Base-by-base conservation (phyloP, 148 eudicot genomes). In the Selenicereus undatus region DNA sequence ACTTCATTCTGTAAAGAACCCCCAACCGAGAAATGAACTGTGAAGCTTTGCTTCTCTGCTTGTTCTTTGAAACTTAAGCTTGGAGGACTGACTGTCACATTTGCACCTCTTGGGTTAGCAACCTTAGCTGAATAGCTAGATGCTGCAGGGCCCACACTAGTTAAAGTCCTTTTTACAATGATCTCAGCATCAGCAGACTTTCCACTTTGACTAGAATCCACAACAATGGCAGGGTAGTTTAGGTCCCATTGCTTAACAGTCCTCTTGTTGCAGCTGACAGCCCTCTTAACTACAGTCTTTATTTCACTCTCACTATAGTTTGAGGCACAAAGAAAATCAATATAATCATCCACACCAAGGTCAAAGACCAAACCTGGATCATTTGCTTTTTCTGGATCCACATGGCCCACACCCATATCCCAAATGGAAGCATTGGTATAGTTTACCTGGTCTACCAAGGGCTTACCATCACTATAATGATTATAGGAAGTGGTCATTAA, bases 401-500 rank as follows among this genome's bases (percentile, higher is more conserved):
- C 79, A 64, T 87, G 89, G 1, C 89, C 87, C 0, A 85, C 79
- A 20, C 89, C 88, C 24, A 16, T 50, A 77, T 52, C 85, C 86
- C 85, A 83, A n/a, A 71, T 51, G 0, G 76, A 58, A 16, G 76
- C 66, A 0, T 43, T 4, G 0, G 66, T 24, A 17, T 78, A 51
- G 18, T 77, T 43, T 35, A 54, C 14, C 8, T 52, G 71, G 65
- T 81, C 85, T 11, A 45, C 58, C 1, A 82, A 26, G 3, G 83
- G 79, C 18, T 78, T 51, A 32, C 70, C 74, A n/a, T 80, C 76
- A 30, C 42, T 79, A 69, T 85, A 86, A 22, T 70, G 78, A 20
- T 60, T 79, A 80, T 90, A 90, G 11, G 92, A 74, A 0, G 92
- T 90, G 58, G 92, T 90, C 90, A 89, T 89, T 10, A 89, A 36